Base-by-base conservation (phyloP, 768 basidiomycete species). In the Serpula lacrymans region DNA sequence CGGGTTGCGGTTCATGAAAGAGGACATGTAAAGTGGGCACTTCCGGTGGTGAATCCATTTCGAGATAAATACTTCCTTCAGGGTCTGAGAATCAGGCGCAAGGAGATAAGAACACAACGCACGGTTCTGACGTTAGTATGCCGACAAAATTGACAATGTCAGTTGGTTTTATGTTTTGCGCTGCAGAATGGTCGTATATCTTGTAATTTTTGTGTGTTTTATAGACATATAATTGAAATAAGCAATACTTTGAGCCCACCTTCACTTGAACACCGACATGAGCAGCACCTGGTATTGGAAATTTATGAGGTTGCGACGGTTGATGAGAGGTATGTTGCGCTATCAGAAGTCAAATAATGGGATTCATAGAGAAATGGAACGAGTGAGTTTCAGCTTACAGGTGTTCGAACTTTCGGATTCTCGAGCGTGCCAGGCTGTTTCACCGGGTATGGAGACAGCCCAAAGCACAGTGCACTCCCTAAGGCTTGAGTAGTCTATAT, bases 231-330 rank as follows among this genome's bases (percentile, higher is more conserved):
- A 39, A 20, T 8, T 4, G 1, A 18, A 33, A 6, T 8, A 7
- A 14, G 6, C n/a, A n/a, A 6, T 14, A 6, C 6, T n/a, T 6
- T 14, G 31, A 7, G 14, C 39, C 40, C 6, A 84, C 84, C 72
- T 88, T 89, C 50, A 85, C 65, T 60, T 85, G 82, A 4, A 77
- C 72, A 11, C 84, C 88, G n/a, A 86, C 53, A 52, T 88, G 84
- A 7, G 71, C 47, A 13, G 57, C 55, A 14, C 60, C 60, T 6
- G 77, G 69, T 8, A 77, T 43, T 8, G 88, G 87, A 50, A 71
- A 87, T 51, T 89, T 90, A 60, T 87, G 77, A 5, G 77, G 57
- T 37, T 57, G 63, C 18, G 45, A 57, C 54, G 48, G 54, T 8
- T 32, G 47, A 26, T 60, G 56, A 11, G n/a, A n/a, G 9, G 60